Base-by-base conservation (phyloP, 257 asterid genomes). In the Solanum pinnatisectum region DNA sequence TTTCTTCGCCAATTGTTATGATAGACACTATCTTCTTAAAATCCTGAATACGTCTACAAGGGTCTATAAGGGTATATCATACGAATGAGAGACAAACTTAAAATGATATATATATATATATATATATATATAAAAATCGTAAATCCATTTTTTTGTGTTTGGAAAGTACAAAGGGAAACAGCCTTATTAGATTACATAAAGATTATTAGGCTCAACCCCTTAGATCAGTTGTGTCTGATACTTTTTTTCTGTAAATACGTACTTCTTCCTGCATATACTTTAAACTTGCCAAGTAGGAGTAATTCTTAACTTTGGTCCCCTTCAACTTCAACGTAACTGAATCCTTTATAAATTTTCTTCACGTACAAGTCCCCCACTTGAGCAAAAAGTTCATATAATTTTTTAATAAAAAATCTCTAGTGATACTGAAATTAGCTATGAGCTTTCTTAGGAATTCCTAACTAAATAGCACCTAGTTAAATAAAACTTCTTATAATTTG, bases 121-220 rank as follows among this genome's bases (percentile, higher is more conserved):
- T n/a, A n/a, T n/a, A 33, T 33, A 39, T 40, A 40, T 44, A 11
- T 44, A 1, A 11, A 8, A 20, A 56, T 20, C 11, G 8, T 67
- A 27, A 25, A 67, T 67, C 18, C 35, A 67, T 67, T 11, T 25
- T n/a, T 40, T n/a, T 40, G 42, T 18, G n/a, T 86, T 86, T 86
- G 59, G 49, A 35, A 79, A 89, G 90, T 89, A 86, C 89, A 79
- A 27, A 67, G 25, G 27, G 42, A 4, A 81, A 68, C 88, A 88
- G 88, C 87, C 90, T 86, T 86, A 84, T 73, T 35, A 85, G 87
- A 78, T 74, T 63, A 85, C 90, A 40, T 44, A 83, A 85, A 79
- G 87, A 79, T 79, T 86, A 88, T 79, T 46, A 87, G 71, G 88
- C 30, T 11, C 49, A 71, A n/a, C 88, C 7, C 27, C 86, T 63